These are phyloP conservation scores for Eimeria falciformis DNA, from an alignment of 169 alveolate genomes.

Conservation along the genomic window DNA sequence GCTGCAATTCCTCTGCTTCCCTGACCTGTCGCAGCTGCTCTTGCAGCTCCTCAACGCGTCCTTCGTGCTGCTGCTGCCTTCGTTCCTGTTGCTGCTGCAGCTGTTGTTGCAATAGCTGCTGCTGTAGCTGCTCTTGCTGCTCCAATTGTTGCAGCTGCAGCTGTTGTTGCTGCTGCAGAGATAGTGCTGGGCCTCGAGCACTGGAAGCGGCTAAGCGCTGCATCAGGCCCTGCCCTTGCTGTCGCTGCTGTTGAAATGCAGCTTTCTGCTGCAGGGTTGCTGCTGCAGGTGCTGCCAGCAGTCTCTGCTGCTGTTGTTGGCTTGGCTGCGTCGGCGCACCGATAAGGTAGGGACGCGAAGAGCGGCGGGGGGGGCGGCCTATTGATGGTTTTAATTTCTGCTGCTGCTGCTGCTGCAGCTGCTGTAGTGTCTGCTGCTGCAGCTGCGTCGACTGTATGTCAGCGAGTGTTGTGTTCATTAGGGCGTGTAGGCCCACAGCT, in stretches of 20 bases:
- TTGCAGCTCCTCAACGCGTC: constrained; percentile 26
- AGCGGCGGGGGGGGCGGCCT: constrained; percentile 32
- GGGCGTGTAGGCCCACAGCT: constrained; percentile 5
- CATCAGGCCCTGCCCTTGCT: not conserved
- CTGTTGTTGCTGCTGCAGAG: constrained; percentile 14
- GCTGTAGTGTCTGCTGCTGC: constrained; percentile 33
- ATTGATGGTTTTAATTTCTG: not conserved
- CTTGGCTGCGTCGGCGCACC: not conserved
- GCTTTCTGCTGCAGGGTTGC: constrained; percentile 22
- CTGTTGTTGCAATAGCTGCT: not conserved
- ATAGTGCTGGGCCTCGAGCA: not conserved
- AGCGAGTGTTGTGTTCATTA: not conserved
- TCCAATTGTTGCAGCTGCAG: not conserved
- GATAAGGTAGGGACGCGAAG: constrained; percentile 6
- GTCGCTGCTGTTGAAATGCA: not conserved
- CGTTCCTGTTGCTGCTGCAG: not conserved
- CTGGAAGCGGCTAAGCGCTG: not conserved
- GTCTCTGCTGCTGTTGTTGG: constrained; percentile 25
- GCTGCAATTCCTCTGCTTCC: not conserved
- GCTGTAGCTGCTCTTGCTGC: not conserved
- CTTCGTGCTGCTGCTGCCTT: not conserved
- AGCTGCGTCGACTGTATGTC: not conserved
- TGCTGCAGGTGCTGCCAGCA: constrained; percentile 24
- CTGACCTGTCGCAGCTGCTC: constrained; percentile 33
- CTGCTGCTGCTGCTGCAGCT: constrained; percentile 68